Evolutionary conservation across 805 yeast species (phyloP), one percentile per base, ranked within the genome.

Genomic region (Lachancea quebecensis): DNA sequence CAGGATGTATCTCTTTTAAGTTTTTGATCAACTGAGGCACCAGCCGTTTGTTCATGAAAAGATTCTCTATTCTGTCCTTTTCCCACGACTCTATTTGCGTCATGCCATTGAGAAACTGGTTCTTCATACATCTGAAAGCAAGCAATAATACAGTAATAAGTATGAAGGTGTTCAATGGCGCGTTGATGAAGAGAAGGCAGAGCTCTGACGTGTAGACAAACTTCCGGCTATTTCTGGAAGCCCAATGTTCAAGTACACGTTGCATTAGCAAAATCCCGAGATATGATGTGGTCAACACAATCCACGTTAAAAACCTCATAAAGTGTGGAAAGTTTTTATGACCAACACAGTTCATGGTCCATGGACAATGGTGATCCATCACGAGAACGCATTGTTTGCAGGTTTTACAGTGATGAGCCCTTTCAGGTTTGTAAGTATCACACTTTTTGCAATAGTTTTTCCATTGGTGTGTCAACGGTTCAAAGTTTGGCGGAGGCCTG

Each of bases 51-150:
- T 75, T 72, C 42, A 76, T 71, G 47, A 79, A 75, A 50, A 84
- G 84, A 2, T 79, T 68, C 42, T 79, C 88, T 1, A 87, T 70
- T 53, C 98, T 73, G 52, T 93, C 98, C 63, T 71, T 63, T 57
- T 91, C 98, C 99, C 99, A 91, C 2, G 75, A 70, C 66, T 91
- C 99, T 43, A 91, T 90, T 59, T 87, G 95, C 1, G 97, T 81
- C 75, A 77, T 82, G 21, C 96, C 96, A 27, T 70, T 65, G 41
- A 76, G 59, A 1, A 75, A 50, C 50, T 79, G 68, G 56, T 80
- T 79, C 34, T 69, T 60, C 1, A 82, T 14, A 44, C 89, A 82
- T 54, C 96, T 72, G 1, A 81, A 38, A 15, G 80, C 68, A 45
- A 93, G 68, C 3, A 85, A 52, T 0, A 72, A 58, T 2, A 93